Evolutionary conservation across 2,329 filamentous ascomycete genomes (phyloP), one percentile per base, ranked within the genome.

Genomic region (Trichoderma gracile): DNA sequence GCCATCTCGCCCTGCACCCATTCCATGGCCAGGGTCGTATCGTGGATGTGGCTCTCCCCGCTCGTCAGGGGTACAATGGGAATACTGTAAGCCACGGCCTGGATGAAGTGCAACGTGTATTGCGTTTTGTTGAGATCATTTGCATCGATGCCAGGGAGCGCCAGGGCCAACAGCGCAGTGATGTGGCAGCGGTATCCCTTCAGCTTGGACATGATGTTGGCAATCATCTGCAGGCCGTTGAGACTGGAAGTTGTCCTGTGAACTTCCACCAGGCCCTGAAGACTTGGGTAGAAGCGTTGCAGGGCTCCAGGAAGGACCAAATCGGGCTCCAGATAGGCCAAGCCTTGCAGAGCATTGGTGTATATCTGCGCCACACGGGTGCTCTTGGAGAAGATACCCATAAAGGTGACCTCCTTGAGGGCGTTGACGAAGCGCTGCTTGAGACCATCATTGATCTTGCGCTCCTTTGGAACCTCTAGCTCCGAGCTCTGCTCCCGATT

Each of bases 161-260:
- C 92, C 66, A 99, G 83, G 5, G 94, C 95, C n/a, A 99, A 80
- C 42, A 99, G 80, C 0, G 94, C 94, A 1, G 95, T 99, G 68
- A 99, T 89, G 75, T 99, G 95, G 73, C 95, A 98, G 66, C 95
- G 86, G 75, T 95, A 97, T n/a, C 95, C 95, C 77, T 96, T 98
- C 46, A 93, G 92, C 73, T 91, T 89, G 15, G 93, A 89, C 85
- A 99, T 96, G 71, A 93, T 87, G 74, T 93, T 92, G 68, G 93
- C 91, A 67, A 98, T 86, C 82, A 96, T 92, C 78, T 97, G 93
- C 66, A 99, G 81, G 47, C 94, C 91, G 72, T 94, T 90, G 65
- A 99, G 84, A 65, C 94, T 97, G 0, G 95, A 97, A 5, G 93
- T 94, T 2, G 95, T 99, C 60, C 95, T 87, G 79, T 99, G 95